phyloP scores from a whole-genome alignment of 257 asterid species.

The Solanum bulbocastanum region DNA sequence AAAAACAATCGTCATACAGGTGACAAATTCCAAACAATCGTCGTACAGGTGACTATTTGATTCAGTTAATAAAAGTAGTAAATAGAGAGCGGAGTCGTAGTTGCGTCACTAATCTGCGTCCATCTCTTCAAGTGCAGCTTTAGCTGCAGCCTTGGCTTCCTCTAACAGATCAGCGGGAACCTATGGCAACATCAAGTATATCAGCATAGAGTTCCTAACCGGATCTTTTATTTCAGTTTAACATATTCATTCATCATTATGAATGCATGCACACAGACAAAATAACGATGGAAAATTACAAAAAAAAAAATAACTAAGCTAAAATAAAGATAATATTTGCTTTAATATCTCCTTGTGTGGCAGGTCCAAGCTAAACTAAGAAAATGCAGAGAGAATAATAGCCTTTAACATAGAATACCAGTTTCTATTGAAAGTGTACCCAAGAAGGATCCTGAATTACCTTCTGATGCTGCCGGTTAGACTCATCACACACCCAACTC shows the following conservation, averaged over 20 bases:
- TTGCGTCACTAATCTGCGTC: constrained; percentile 57
- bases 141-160: constrained; percentile 91
- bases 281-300: background rate
- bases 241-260: background rate
- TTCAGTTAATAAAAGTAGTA: background rate
- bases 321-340: background rate
- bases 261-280: background rate
- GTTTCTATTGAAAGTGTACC: background rate
- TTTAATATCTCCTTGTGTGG: background rate
- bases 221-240: background rate
- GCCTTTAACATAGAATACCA: background rate
- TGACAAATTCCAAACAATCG: background rate
- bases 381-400: background rate
- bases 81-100: background rate
- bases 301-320: background rate
- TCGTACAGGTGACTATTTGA: background rate
- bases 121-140: constrained; percentile 95
- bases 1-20: background rate
- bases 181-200: constrained; percentile 23
- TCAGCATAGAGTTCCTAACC: background rate
- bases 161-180: constrained; percentile 69
- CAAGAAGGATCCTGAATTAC: constrained; percentile 18
- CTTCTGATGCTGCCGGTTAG: constrained; percentile 90
- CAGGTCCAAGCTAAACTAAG: background rate
- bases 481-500: constrained; percentile 99